phyloP scores from a whole-genome alignment of 2,329 filamentous ascomycete genomes.

The Alternaria sp. region DNA sequence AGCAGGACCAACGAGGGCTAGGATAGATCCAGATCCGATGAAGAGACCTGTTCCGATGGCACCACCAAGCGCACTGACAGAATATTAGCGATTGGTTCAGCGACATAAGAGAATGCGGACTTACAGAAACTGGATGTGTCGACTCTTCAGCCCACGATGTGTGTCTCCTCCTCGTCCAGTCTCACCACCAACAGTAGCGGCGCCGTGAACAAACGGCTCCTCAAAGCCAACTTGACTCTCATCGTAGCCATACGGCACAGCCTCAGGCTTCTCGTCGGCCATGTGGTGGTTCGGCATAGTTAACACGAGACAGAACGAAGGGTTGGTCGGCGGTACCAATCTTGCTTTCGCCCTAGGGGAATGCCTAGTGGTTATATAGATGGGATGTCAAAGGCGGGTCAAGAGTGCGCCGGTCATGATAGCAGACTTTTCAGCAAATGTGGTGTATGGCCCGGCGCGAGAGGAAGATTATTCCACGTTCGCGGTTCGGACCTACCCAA shows the following conservation, averaged over 20 bases:
- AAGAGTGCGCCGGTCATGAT: background rate
- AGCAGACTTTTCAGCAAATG: slow-evolving; percentile 19
- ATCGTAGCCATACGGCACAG: slow-evolving; percentile 24
- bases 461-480: background rate
- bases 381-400: background rate
- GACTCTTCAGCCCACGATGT: slow-evolving; percentile 46
- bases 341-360: background rate
- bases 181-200: slow-evolving; percentile 36
- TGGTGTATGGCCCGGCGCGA: slow-evolving; percentile 4
- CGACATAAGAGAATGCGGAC: background rate
- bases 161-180: slow-evolving; percentile 41
- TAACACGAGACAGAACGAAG: background rate
- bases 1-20: slow-evolving; percentile 41
- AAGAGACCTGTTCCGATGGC: slow-evolving; percentile 56
- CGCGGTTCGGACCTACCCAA: slow-evolving; percentile 1
- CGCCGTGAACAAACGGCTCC: slow-evolving; percentile 34
- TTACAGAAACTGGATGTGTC: slow-evolving; percentile 48
- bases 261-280: slow-evolving; percentile 31
- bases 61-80: slow-evolving; percentile 64
- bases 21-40: slow-evolving; percentile 44
- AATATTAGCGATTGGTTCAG: slow-evolving; percentile 36
- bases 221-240: slow-evolving; percentile 21
- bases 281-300: slow-evolving; percentile 34
- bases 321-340: slow-evolving; percentile 1
- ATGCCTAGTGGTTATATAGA: slow-evolving; percentile 11